Evolutionary conservation across 1,139 yeast genomes (phyloP).

Genomic region (Diutina mesorugosa): DNA sequence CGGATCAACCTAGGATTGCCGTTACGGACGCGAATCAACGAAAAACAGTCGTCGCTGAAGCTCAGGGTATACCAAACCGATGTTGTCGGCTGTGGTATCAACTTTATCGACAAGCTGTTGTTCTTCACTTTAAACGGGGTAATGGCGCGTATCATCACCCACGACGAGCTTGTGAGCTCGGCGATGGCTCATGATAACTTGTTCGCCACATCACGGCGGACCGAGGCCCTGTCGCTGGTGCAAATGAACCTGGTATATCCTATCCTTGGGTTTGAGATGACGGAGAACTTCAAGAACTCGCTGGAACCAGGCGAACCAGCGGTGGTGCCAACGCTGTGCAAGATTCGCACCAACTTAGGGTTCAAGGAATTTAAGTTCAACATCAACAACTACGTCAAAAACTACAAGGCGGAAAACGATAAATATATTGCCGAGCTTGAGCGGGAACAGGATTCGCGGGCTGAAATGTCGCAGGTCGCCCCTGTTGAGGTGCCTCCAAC

Average conservation of each 20-base stretch:
- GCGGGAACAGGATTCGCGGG: neutral
- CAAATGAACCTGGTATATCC: neutral
- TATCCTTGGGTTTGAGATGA: neutral
- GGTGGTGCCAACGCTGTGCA: slow-evolving; percentile 3
- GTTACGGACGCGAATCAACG: neutral
- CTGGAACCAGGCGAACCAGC: slow-evolving; percentile 11
- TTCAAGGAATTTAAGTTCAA: slow-evolving; percentile 47
- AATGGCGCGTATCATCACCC: neutral
- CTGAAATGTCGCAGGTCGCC: neutral
- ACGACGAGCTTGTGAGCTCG: neutral
- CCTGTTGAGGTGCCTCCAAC: neutral
- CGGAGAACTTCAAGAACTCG: slow-evolving; percentile 9
- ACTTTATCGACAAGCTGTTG: slow-evolving; percentile 47
- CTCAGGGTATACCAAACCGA: slow-evolving; percentile 20
- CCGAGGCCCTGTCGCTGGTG: neutral
- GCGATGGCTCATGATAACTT: neutral
- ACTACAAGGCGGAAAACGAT: slow-evolving; percentile 13
- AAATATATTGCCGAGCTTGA: neutral
- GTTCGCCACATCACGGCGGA: neutral
- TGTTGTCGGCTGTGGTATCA: slow-evolving; percentile 74
- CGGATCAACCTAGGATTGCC: neutral
- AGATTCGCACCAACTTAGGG: slow-evolving; percentile 63
- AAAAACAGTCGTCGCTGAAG: neutral
- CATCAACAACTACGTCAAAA: slow-evolving; percentile 50
- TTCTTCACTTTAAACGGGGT: slow-evolving; percentile 34